phyloP scores from a whole-genome alignment of 495 filamentous ascomycete species.

The Delitschia confertaspora region DNA sequence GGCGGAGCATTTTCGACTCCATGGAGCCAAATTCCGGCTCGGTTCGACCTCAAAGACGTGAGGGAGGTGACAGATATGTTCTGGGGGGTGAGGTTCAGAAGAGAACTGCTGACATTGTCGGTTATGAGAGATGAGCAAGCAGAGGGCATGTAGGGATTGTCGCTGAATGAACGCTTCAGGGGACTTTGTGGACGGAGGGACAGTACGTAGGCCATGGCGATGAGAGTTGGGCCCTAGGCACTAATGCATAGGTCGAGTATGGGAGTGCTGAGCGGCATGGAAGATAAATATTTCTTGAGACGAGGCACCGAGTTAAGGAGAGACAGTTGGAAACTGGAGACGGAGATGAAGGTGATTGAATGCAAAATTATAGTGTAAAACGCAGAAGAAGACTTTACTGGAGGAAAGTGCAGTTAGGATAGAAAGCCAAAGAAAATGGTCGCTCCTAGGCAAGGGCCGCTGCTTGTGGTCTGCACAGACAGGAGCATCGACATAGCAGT shows the following conservation, averaged over 20 bases:
- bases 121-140: slow-evolving; percentile 18
- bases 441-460: slow-evolving; percentile 7
- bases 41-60: slow-evolving; percentile 15
- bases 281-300: slow-evolving; percentile 25
- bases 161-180: slow-evolving; percentile 30
- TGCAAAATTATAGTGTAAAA: no score
- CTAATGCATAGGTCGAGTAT: slow-evolving; percentile 10
- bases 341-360: no score
- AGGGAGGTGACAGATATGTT: slow-evolving; percentile 24
- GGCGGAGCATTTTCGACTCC: slow-evolving; percentile 25
- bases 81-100: slow-evolving; percentile 16
- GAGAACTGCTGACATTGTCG: slow-evolving; percentile 7
- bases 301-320: slow-evolving; percentile 12
- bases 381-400: not conserved
- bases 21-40: slow-evolving; percentile 11
- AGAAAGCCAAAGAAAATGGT: slow-evolving; percentile 4
- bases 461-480: not conserved
- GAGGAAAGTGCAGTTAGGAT: slow-evolving; percentile 6
- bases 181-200: slow-evolving; percentile 30
- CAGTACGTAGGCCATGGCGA: slow-evolving; percentile 28
- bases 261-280: slow-evolving; percentile 14
- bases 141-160: slow-evolving; percentile 25
- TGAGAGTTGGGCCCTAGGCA: slow-evolving; percentile 1
- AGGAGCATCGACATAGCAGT: not conserved
- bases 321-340: slow-evolving; percentile 9